Conservation (phyloP, 75 land plant genomes). For the Gnetum montanum region DNA sequence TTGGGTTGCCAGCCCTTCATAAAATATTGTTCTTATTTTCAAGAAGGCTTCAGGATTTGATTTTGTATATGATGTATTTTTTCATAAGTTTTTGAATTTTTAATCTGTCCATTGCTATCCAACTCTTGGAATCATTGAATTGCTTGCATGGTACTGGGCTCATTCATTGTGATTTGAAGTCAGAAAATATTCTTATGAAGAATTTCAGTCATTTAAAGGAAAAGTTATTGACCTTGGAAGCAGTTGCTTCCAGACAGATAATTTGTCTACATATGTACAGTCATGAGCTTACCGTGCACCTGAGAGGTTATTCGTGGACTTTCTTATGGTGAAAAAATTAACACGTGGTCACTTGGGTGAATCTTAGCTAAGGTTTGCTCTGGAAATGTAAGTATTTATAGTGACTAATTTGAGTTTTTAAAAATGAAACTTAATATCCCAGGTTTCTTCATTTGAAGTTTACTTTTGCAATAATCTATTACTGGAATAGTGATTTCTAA, state of each 20-base stretch:
- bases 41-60: neutral
- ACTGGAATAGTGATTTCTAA: too few species aligned
- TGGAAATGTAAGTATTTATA: slow-evolving; percentile 68
- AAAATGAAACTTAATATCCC: too few species aligned
- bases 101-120: slow-evolving; percentile 65
- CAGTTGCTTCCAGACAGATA: slow-evolving; percentile 91
- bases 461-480: too few species aligned
- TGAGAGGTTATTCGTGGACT: slow-evolving; percentile 96
- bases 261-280: slow-evolving; percentile 90
- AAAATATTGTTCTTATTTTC: neutral
- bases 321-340: slow-evolving; percentile 85
- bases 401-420: neutral
- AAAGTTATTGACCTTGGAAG: slow-evolving; percentile 98
- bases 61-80: neutral
- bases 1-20: neutral
- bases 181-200: slow-evolving; percentile 95
- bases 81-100: neutral
- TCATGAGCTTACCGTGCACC: slow-evolving; percentile 98
- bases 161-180: slow-evolving; percentile 96
- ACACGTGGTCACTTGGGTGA: slow-evolving; percentile 97
- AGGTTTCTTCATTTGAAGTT: too few species aligned
- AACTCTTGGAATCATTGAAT: slow-evolving; percentile 86
- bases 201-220: slow-evolving; percentile 85
- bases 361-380: slow-evolving; percentile 91
- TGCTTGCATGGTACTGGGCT: slow-evolving; percentile 77